Base-by-base conservation (phyloP, 2,329 filamentous ascomycete species). In the Talaromyces rugulosus region DNA sequence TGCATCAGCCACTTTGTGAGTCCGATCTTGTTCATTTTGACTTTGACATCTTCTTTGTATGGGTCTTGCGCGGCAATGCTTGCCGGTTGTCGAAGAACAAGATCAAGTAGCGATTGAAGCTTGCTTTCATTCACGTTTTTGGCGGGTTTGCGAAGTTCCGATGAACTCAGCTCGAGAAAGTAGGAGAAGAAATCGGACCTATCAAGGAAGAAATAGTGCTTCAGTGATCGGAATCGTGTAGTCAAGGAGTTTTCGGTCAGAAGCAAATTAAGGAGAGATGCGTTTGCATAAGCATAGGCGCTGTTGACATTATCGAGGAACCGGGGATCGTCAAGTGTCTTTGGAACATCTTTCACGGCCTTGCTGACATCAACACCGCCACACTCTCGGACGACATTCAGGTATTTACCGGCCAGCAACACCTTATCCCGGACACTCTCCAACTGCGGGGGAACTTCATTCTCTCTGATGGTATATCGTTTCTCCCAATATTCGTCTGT, bases 401-500 rank as follows among this genome's bases (percentile, higher is more conserved):
- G 85, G 72, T 99, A 99, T 75, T 99, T 99, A 44, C 95, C 95
- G 18, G 95, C 95, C 36, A 99, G 83, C 2, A 99, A 82, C 1
- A 98, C 94, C 76, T 97, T 97, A 68, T 96, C 93, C 73, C 95
- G 95, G 67, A 98, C 89, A 31, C 85, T 87, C 72, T 95, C 90
- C 4, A 99, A 84, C 72, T 99, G 95, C 8, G 94, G 93, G 3
- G 95, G 95, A 0, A 98, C 88, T 63, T 96, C 90, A 56, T 91
- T 87, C 64, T 96, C 92, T 63, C 95, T 89, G 65, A 99, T 89
- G 4, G 95, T 98, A 73, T 99, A 99, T 65, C 95, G 85, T 71
- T 96, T 92, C 74, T 99, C 95, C 95, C 95, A 99, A 75, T 99
- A 99, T 71, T 99, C 95, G 74, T 99, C 95, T 0, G 94, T 99